Base-by-base conservation (phyloP, 1,139 yeast species). In the Kodamaea arcana region DNA sequence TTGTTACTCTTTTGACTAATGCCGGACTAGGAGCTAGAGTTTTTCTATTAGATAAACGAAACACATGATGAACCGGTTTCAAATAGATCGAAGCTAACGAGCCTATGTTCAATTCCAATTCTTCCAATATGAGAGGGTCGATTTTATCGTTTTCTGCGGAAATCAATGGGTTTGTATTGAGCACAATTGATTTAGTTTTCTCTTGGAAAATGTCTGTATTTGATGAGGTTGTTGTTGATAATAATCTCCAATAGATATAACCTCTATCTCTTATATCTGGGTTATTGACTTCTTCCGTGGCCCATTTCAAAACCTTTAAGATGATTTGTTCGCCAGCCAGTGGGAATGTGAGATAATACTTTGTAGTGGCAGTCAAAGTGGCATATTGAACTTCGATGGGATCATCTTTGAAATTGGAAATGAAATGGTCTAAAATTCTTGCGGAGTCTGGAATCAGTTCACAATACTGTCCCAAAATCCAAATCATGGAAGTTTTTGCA, bases 241-340 rank as follows among this genome's bases (percentile, higher is more conserved):
- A 61, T 20, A 88, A 56, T 36, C 95, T 69, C 94, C 95, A 85
- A 56, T 90, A 90, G 61, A 87, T 79, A 51, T 68, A 83, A 0
- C 94, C 96, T 30, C 96, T 62, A 46, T 86, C 95, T 43, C 97
- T 71, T 12, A 88, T 62, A 58, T 90, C 97, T 0, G 97, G 96
- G 47, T 66, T 71, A 44, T 81, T 80, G 0, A 72, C 67, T 15
- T 80, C 84, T 46, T 86, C 94, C 0, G 95, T 84, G 4, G 90
- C 85, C 62, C 72, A 62, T 51, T 78, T 81, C 38, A 88, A 62
- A 0, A 83, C 67, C 27, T 69, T 65, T 24, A 87, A 64, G 2
- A 87, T 76, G 15, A 80, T 51, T 2, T 62, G 51, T 48, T 83
- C 86, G 6, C 81, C 81, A 26, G 52, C 61, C 4, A 69, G 60